These are phyloP conservation scores for Xylaria castorea DNA, from an alignment of 495 filamentous ascomycete genomes.

Conservation along the genomic window DNA sequence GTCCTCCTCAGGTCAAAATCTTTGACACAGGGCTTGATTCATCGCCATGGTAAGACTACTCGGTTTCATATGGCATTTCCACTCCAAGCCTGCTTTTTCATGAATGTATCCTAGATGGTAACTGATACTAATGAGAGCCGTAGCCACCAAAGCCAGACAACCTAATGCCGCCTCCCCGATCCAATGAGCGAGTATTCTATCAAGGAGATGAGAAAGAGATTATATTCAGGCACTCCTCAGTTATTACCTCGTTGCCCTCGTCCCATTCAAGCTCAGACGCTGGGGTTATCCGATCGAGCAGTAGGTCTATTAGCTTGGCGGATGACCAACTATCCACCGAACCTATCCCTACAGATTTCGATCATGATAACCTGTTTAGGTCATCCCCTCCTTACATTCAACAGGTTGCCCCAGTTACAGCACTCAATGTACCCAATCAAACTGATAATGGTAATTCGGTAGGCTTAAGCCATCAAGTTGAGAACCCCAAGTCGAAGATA, in stretches of 20 bases:
- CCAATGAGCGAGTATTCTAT: neutral
- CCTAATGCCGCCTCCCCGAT: neutral
- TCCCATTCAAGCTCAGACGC: neutral
- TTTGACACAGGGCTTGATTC: neutral
- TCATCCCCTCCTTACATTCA: neutral
- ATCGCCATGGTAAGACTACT: neutral
- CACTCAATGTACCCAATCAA: neutral
- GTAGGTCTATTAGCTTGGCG: neutral
- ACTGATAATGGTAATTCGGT: neutral
- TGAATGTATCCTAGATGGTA: neutral
- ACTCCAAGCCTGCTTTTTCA: neutral
- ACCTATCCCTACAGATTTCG: conserved; percentile 15
- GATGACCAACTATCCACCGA: conserved; percentile 20
- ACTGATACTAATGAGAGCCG: neutral
- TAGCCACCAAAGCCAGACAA: neutral
- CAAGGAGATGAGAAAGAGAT: neutral
- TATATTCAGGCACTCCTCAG: neutral
- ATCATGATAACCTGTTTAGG: neutral
- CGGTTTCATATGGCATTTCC: neutral
- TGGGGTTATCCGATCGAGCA: neutral
- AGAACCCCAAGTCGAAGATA: neutral
- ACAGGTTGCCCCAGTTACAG: neutral
- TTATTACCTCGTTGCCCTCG: neutral
- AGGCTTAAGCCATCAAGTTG: neutral
- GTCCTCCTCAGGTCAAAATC: neutral